Evolutionary conservation across 1,284 basidiomycete genomes (phyloP), one percentile per base, ranked within the genome.

Genomic region (Veloboletus limbatus): DNA sequence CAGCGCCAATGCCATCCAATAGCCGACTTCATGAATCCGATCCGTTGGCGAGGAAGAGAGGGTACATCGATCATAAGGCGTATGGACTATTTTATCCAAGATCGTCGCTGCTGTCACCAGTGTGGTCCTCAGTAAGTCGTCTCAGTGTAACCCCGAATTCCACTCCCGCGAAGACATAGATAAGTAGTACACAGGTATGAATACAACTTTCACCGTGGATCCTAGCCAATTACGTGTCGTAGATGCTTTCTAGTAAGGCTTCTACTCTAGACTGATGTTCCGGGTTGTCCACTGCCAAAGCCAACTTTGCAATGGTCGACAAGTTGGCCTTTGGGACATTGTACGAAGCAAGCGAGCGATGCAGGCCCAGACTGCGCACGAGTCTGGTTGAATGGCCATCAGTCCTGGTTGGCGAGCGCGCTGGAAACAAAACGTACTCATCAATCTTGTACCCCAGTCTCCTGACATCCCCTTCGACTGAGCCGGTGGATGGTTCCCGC

Each of bases 301-400:
- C 72, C 41, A 67, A 64, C 48, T 69, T 68, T 2, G 82, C 81
- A 49, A 88, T 76, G 25, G 63, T 68, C 3, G 69, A 61, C 0
- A 82, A 43, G 54, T 86, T 74, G 37, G 69, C 73, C 31, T 59
- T 72, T 6, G 81, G 81, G 6, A 88, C 79, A 4, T 78, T 77
- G 62, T 81, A 81, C n/a, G 76, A 70, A 18, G 67, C 65, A 34
- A 87, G 72, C 13, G 69, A 78, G 10, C 74, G 74, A 46, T 76
- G 73, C 39, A 88, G 61, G 1, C 80, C 83, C 14, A 88, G 71
- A n/a, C 68, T 54, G 0, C 65, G 66, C 11, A 88, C 79, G 28
- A 86, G 71, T 38, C 79, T 79, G 49, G 20, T 40, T 2, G 21
- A 22, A 33, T 10, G 24, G 10, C n/a, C 26, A 16, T 51, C 35